Percentiles rank a stretch among this genome's conserved stretches.
Conservation (phyloP, 441 rosid species). For the Breynia disticha region DNA sequence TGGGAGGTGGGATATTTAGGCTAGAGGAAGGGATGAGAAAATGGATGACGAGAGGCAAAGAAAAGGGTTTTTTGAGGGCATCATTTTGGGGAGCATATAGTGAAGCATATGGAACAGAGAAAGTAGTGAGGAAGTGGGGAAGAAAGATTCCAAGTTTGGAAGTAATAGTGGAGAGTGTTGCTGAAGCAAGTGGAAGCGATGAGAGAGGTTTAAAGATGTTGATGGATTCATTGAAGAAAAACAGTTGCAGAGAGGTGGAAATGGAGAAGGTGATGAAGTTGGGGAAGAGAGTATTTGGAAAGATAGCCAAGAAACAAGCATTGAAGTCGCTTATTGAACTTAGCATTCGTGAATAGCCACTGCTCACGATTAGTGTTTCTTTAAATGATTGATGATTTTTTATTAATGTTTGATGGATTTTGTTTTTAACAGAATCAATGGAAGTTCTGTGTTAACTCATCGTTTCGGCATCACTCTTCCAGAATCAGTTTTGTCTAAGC, state of each 20-base stretch:
- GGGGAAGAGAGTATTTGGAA: conserved; percentile 65
- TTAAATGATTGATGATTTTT: no score
- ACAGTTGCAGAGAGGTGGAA: conserved; percentile 25
- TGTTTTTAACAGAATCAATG: no score
- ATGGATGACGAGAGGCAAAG: conserved; percentile 63
- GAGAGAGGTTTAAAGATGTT: conserved; percentile 50
- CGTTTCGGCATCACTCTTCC: no score
- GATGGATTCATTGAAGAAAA: conserved; percentile 34
- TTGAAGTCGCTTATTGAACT: conserved; percentile 45
- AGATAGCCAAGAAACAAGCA: conserved; percentile 64
- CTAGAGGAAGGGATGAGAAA: conserved; percentile 69
- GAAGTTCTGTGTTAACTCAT: no score
- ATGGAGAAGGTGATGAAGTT: conserved; percentile 43
- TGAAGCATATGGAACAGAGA: conserved; percentile 47
- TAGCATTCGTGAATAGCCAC: conserved; percentile 10
- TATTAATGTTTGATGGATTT: no score
- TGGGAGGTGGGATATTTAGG: conserved; percentile 38
- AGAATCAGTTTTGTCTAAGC: no score
- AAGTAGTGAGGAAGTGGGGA: conserved; percentile 52
- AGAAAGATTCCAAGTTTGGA: conserved; percentile 53
- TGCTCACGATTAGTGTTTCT: no score
- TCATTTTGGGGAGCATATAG: conserved; percentile 62
- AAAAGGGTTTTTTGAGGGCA: conserved; percentile 68
- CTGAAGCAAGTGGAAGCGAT: conserved; percentile 57
- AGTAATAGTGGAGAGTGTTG: conserved; percentile 51